These are phyloP conservation scores for Colletotrichum phormii DNA, from an alignment of 2,329 filamentous ascomycete genomes.

Conservation along the genomic window DNA sequence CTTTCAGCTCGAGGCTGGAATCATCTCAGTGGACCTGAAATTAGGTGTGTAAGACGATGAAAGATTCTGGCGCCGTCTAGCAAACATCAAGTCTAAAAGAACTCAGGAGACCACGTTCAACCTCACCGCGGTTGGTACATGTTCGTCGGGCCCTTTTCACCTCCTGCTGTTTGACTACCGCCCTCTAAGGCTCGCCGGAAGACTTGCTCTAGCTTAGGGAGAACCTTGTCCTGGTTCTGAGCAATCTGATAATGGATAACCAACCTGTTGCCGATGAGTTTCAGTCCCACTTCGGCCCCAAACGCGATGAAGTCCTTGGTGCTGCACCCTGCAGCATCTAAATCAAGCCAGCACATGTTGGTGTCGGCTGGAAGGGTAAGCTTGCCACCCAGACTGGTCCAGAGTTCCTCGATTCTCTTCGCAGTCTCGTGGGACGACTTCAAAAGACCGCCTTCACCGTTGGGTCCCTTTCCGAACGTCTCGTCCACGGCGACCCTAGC, in stretches of 20 bases:
- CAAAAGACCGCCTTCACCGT: slow-evolving; percentile 67
- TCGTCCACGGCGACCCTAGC: slow-evolving; percentile 74
- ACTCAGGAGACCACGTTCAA: neutral
- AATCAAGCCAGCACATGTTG: slow-evolving; percentile 92
- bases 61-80: neutral
- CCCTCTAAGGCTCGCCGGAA: slow-evolving; percentile 56
- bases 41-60: neutral
- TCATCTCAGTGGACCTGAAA: neutral
- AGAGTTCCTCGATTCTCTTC: slow-evolving; percentile 73
- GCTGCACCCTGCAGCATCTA: slow-evolving; percentile 67
- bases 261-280: slow-evolving; percentile 53
- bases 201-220: slow-evolving; percentile 66
- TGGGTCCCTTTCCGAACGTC: slow-evolving; percentile 52
- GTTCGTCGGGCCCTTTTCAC: slow-evolving; percentile 20
- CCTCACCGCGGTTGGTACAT: slow-evolving; percentile 37
- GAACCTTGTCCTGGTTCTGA: slow-evolving; percentile 67
- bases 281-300: slow-evolving; percentile 56
- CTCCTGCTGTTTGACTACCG: slow-evolving; percentile 18
- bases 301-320: slow-evolving; percentile 51
- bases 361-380: slow-evolving; percentile 79
- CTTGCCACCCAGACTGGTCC: slow-evolving; percentile 77
- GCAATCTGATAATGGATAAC: slow-evolving; percentile 72
- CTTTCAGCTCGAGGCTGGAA: neutral
- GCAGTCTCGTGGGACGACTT: slow-evolving; percentile 71
- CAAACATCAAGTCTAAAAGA: neutral